A percentile compares a stretch with the other conserved stretches of the same genome.
Conservation (phyloP, 768 basidiomycete genomes). For the Multifurca ochricompacta region DNA sequence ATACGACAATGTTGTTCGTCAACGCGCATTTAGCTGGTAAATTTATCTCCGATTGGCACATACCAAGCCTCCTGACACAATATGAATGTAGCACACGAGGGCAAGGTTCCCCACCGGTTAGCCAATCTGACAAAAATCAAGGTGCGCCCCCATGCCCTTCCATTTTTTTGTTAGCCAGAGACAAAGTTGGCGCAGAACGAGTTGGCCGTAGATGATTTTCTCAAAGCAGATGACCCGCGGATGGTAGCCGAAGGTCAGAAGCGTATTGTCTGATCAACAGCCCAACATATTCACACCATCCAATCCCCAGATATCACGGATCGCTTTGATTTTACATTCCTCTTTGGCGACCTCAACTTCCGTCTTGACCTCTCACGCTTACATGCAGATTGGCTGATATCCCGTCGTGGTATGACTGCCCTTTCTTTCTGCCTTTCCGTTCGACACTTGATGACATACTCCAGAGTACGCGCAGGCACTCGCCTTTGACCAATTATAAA, state of each 20-base stretch:
- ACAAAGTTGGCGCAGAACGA: conserved; percentile 42
- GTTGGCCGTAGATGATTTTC: conserved; percentile 71
- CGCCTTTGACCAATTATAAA: conserved; percentile 83
- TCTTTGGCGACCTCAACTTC: conserved; percentile 91
- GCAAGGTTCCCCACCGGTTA: conserved; percentile 66
- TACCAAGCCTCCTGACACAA: neutral
- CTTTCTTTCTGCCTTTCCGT: neutral
- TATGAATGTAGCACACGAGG: conserved; percentile 56
- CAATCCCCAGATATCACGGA: conserved; percentile 63
- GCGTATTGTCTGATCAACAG: conserved; percentile 12
- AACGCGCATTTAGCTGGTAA: conserved; percentile 86
- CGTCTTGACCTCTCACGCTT: conserved; percentile 80
- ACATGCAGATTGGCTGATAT: conserved; percentile 92
- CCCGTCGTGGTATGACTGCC: conserved; percentile 52
- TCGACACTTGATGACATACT: neutral
- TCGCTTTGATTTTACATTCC: conserved; percentile 81
- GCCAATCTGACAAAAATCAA: conserved; percentile 89
- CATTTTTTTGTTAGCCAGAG: neutral
- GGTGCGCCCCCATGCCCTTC: conserved; percentile 29
- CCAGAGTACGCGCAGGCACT: conserved; percentile 80
- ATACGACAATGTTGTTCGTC: conserved; percentile 79
- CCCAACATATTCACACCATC: conserved; percentile 9
- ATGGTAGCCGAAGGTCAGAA: conserved; percentile 58
- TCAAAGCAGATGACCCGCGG: conserved; percentile 55
- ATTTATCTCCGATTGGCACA: conserved; percentile 11